Percentiles rank a stretch among this genome's conserved stretches.
Evolutionary conservation across 768 basidiomycete genomes (phyloP).

Genomic region (Boletus bicolor): DNA sequence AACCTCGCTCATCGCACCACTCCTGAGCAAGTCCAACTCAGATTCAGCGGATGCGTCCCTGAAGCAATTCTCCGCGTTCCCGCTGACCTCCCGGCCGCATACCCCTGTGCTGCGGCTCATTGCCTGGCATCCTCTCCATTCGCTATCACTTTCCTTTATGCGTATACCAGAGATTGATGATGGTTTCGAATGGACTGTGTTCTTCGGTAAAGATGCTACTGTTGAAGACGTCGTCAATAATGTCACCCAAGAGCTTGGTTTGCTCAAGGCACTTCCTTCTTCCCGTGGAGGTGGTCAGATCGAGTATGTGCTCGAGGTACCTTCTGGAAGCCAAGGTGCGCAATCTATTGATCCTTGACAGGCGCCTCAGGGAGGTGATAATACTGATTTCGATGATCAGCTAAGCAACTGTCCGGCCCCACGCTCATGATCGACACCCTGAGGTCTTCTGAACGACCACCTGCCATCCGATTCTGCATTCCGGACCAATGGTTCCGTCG

Average conservation of each 20-base stretch:
- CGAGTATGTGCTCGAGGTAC: constrained; percentile 73
- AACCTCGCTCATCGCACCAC: constrained; percentile 46
- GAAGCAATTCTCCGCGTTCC: constrained; percentile 67
- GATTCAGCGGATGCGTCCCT: constrained; percentile 29
- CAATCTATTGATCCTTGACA: not conserved
- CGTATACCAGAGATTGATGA: constrained; percentile 79
- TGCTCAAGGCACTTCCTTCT: constrained; percentile 61
- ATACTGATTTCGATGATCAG: constrained; percentile 9
- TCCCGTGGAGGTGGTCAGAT: constrained; percentile 61
- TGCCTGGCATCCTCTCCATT: constrained; percentile 61
- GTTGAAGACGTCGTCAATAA: constrained; percentile 52
- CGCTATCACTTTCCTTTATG: constrained; percentile 50
- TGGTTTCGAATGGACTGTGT: constrained; percentile 62
- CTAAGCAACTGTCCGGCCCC: constrained; percentile 10
- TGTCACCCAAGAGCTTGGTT: constrained; percentile 62
- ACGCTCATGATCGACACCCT: constrained; percentile 15
- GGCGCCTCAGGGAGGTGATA: no score
- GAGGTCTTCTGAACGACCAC: constrained; percentile 7
- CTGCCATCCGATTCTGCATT: constrained; percentile 58
- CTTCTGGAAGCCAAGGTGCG: constrained; percentile 51
- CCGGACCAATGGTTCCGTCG: constrained; percentile 81
- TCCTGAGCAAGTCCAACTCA: constrained; percentile 42
- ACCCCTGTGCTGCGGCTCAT: constrained; percentile 67
- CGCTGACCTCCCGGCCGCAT: constrained; percentile 65
- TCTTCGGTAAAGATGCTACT: constrained; percentile 55